Conservation (phyloP, 192 early-diverging fungal genomes). For the Linnemannia elongata region DNA sequence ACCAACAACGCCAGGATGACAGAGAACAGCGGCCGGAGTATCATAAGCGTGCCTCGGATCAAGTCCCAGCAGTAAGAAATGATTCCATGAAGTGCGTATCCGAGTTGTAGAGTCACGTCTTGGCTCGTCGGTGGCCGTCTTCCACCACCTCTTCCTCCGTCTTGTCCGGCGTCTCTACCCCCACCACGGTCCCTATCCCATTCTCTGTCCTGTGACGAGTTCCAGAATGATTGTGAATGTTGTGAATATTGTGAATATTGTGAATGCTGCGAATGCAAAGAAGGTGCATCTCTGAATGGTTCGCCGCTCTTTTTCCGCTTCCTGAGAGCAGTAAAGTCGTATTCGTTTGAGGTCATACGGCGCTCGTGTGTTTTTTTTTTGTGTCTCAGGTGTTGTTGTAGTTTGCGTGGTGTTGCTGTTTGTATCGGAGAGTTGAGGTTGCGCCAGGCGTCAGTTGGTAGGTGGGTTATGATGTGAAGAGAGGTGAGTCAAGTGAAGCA, state of each 20-base stretch:
- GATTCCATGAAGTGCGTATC: constrained; percentile 3
- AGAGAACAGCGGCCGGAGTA: constrained; percentile 42
- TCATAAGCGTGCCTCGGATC: constrained; percentile 19
- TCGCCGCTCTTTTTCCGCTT: constrained; percentile 2
- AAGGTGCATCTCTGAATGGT: not conserved
- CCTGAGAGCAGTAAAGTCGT: not conserved
- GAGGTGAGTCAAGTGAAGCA: too few species aligned
- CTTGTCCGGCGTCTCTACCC: not conserved
- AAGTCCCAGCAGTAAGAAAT: constrained; percentile 30
- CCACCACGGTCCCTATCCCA: not conserved
- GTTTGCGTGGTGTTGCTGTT: not conserved
- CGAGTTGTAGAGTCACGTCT: constrained; percentile 26
- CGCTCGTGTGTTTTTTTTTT: not conserved
- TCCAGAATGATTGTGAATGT: not conserved
- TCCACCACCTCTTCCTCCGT: not conserved
- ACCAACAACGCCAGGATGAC: constrained; percentile 18
- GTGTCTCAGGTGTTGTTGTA: not conserved
- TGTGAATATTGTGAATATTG: not conserved
- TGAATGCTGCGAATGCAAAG: not conserved
- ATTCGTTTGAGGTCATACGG: not conserved
- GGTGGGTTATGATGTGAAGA: too few species aligned
- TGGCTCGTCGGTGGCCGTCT: not conserved
- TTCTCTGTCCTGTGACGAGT: not conserved
- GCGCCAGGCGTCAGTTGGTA: not conserved
- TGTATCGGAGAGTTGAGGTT: not conserved